Conservation (phyloP, 768 basidiomycete species). For the Mycena rebaudengoi region DNA sequence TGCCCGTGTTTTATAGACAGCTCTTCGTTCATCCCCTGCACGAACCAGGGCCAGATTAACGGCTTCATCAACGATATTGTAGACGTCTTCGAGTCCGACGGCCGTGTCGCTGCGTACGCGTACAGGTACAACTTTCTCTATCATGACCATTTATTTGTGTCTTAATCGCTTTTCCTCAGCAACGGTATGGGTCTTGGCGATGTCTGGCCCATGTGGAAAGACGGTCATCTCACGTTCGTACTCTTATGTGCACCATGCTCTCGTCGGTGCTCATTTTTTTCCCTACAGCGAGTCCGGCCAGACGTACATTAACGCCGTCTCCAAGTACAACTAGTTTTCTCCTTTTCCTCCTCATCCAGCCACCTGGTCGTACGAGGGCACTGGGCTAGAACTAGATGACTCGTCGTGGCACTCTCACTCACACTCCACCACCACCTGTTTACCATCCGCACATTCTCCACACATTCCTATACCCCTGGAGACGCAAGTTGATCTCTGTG, state of each 20-base stretch:
- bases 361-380: constrained; percentile 3
- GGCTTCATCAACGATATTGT: constrained; percentile 50
- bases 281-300: constrained; percentile 15
- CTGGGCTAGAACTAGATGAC: background rate
- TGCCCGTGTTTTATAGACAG: constrained; percentile 35
- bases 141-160: background rate
- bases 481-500: background rate
- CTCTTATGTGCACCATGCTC: background rate
- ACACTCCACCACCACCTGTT: background rate
- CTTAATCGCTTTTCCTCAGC: constrained; percentile 22
- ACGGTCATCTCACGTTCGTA: constrained; percentile 18
- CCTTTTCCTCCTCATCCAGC: constrained; percentile 1
- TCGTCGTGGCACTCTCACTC: constrained; percentile 14
- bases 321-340: constrained; percentile 14
- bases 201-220: constrained; percentile 53
- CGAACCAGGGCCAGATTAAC: constrained; percentile 52
- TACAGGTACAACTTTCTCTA: constrained; percentile 37
- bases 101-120: constrained; percentile 51
- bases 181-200: constrained; percentile 56
- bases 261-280: background rate
- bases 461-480: no score
- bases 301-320: constrained; percentile 26
- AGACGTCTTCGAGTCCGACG: constrained; percentile 45
- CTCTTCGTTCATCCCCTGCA: constrained; percentile 52
- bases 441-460: background rate